A percentile compares a stretch with the other conserved stretches of the same genome.
phyloP scores from a whole-genome alignment of 2,329 filamentous ascomycete genomes.

The Trichoderma koningiopsis region DNA sequence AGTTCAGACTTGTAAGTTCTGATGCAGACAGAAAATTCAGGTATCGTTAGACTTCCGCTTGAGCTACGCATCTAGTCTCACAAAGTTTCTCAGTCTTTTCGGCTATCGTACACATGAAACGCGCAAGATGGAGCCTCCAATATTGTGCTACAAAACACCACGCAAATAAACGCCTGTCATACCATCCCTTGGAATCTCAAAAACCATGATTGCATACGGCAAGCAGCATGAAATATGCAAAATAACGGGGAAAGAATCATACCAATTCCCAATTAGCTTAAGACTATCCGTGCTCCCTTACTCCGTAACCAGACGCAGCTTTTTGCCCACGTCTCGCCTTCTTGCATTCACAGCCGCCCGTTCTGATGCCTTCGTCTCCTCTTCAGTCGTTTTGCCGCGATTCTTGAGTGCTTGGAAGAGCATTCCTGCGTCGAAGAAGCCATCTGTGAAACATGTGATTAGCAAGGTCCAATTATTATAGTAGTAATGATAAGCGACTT shows the following conservation, averaged over 20 bases:
- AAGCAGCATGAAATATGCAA: not conserved
- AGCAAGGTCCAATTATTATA: slow-evolving; percentile 29
- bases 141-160: not conserved
- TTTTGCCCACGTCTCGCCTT: slow-evolving; percentile 73
- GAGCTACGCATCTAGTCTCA: not conserved
- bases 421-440: slow-evolving; percentile 97
- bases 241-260: not conserved
- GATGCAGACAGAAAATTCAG: not conserved
- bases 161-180: slow-evolving; percentile 1
- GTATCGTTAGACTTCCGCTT: not conserved
- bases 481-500: slow-evolving; percentile 51
- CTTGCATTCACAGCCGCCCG: slow-evolving; percentile 60
- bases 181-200: not conserved
- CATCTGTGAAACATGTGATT: slow-evolving; percentile 63
- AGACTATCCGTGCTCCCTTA: not conserved
- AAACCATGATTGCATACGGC: not conserved
- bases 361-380: slow-evolving; percentile 58
- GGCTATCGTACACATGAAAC: not conserved
- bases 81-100: not conserved
- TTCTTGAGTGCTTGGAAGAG: slow-evolving; percentile 83
- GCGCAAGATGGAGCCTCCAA: not conserved
- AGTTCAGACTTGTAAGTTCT: not conserved
- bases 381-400: slow-evolving; percentile 57
- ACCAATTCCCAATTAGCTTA: not conserved
- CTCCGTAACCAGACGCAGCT: slow-evolving; percentile 52